These are phyloP conservation scores for Verticillium isaacii DNA, from an alignment of 2,329 filamentous ascomycete species.

Conservation along the genomic window DNA sequence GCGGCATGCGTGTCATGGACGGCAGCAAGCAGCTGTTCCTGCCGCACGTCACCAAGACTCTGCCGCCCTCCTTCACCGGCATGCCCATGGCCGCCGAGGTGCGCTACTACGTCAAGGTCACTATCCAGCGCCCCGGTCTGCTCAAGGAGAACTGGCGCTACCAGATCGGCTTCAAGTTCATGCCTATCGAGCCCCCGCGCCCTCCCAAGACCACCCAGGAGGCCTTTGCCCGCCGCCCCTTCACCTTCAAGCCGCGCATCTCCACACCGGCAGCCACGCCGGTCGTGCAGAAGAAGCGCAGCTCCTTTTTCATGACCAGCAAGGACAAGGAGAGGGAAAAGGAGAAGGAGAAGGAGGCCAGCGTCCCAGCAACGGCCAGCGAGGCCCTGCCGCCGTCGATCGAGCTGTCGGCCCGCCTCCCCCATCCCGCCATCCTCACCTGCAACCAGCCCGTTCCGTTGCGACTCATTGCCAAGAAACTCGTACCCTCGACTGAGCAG, in stretches of 20 bases:
- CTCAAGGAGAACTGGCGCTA: constrained; percentile 85
- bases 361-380: constrained; percentile 12
- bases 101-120: constrained; percentile 93
- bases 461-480: constrained; percentile 72
- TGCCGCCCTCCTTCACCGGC: constrained; percentile 85
- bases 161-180: constrained; percentile 70
- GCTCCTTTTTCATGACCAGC: constrained; percentile 51
- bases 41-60: constrained; percentile 73
- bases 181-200: constrained; percentile 87
- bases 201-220: constrained; percentile 65
- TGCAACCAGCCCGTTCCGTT: constrained; percentile 84
- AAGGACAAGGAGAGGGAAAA: constrained; percentile 12
- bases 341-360: constrained; percentile 9
- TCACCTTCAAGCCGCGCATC: constrained; percentile 45
- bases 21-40: constrained; percentile 59
- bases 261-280: constrained; percentile 14
- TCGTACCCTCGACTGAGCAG: constrained; percentile 62
- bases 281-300: constrained; percentile 43
- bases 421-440: constrained; percentile 81
- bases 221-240: constrained; percentile 74
- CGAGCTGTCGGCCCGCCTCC: constrained; percentile 73
- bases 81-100: constrained; percentile 87
- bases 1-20: constrained; percentile 56
- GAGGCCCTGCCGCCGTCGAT: constrained; percentile 59
- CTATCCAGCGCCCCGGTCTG: constrained; percentile 79